Conservation (phyloP, 176 grass and related monocot genomes). For the Canna indica region DNA sequence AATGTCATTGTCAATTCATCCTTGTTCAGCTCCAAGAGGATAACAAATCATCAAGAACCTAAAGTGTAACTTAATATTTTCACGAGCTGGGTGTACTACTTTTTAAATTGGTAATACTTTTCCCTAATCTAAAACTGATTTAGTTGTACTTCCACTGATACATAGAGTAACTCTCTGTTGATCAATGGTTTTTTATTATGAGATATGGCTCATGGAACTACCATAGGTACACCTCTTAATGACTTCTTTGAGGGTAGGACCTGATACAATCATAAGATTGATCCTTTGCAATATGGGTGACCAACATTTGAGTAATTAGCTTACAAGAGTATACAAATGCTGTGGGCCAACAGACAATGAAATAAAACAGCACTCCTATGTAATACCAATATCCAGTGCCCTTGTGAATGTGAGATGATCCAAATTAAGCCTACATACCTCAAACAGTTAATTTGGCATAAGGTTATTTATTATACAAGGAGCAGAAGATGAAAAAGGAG, state of each 20-base stretch:
- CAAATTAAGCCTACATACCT: too few species aligned
- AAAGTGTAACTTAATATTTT: not conserved
- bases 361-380: too few species aligned
- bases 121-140: not conserved
- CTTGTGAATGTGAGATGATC: too few species aligned
- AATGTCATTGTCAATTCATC: not conserved
- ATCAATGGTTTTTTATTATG: not conserved
- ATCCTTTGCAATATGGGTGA: too few species aligned
- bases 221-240: not conserved
- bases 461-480: too few species aligned
- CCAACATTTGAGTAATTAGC: too few species aligned
- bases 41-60: not conserved
- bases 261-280: too few species aligned
- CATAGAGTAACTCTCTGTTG: too few species aligned
- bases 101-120: not conserved
- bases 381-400: too few species aligned
- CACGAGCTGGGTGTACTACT: not conserved
- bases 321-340: too few species aligned
- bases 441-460: too few species aligned
- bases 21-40: not conserved
- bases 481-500: not conserved
- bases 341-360: too few species aligned
- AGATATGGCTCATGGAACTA: not conserved
- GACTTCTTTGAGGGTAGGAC: not conserved
- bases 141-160: not conserved